These are phyloP conservation scores for Mycena indigotica DNA, from an alignment of 768 basidiomycete genomes.

Conservation along the genomic window DNA sequence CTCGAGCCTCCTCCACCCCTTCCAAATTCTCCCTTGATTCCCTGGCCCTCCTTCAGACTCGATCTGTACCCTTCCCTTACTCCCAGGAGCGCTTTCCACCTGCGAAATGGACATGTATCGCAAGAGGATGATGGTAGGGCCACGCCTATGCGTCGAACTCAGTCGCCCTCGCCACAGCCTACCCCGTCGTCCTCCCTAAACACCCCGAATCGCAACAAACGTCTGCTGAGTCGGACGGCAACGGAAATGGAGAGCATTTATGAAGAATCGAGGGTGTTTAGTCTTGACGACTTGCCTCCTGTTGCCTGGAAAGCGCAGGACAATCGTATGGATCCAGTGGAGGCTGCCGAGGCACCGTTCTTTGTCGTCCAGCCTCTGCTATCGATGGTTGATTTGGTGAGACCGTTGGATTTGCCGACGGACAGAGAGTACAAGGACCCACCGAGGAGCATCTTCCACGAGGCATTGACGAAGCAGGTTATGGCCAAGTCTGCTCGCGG, in stretches of 20 bases:
- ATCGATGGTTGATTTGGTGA: conserved; percentile 3
- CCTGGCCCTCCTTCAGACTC: conserved; percentile 1
- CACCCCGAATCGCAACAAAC: background rate
- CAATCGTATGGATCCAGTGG: background rate
- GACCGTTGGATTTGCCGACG: conserved; percentile 2
- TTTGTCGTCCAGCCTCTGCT: background rate
- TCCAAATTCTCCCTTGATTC: conserved; percentile 1
- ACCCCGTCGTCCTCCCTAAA: background rate
- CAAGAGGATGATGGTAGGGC: no score
- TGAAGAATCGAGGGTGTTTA: background rate
- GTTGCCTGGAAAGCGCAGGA: background rate
- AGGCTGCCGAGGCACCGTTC: background rate
- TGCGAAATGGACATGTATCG: no score
- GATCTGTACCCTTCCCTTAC: background rate
- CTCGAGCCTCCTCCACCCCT: conserved; percentile 6
- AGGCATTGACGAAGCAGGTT: conserved; percentile 10
- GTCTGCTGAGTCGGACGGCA: background rate
- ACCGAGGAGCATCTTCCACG: conserved; percentile 16
- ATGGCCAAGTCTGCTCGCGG: conserved; percentile 11
- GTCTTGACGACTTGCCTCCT: conserved; percentile 3
- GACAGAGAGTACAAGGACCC: conserved; percentile 1
- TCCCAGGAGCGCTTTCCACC: no score
- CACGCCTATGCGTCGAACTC: background rate
- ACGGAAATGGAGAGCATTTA: background rate
- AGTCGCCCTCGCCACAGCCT: background rate